Evolutionary conservation across 176 grass and related monocot species (phyloP).

Genomic region (Musa acuminata): DNA sequence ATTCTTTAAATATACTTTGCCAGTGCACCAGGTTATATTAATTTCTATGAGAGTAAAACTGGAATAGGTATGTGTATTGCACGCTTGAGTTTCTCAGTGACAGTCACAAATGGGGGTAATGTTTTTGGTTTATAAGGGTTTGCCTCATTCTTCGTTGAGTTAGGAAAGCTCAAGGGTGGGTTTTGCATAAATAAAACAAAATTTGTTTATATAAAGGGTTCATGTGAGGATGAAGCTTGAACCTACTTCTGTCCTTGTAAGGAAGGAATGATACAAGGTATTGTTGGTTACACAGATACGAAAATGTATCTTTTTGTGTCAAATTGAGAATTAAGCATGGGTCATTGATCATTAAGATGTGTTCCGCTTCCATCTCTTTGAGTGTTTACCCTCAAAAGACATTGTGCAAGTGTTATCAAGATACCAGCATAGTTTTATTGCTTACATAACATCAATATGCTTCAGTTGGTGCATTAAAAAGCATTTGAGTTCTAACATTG

Average conservation of each 20-base stretch:
- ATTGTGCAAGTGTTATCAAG: neutral
- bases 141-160: neutral
- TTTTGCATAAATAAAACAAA: neutral
- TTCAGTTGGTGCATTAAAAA: neutral
- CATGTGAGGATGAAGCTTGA: too few relatives aligned
- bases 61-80: neutral
- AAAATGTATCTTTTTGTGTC: neutral
- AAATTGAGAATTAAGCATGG: neutral
- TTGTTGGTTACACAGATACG: neutral
- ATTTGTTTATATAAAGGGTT: too few relatives aligned
- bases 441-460: neutral
- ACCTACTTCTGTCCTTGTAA: neutral
- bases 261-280: neutral
- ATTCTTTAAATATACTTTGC: neutral
- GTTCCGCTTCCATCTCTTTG: neutral
- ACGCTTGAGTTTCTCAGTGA: neutral
- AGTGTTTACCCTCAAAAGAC: neutral
- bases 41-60: neutral
- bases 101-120: neutral
- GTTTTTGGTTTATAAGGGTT: neutral
- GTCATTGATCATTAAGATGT: neutral
- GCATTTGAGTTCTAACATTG: neutral
- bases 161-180: neutral
- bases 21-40: neutral
- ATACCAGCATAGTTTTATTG: too few relatives aligned